Percentiles rank a stretch among this genome's conserved stretches.
phyloP scores from a whole-genome alignment of 768 basidiomycete genomes.

The Lactarius sanguifluus region DNA sequence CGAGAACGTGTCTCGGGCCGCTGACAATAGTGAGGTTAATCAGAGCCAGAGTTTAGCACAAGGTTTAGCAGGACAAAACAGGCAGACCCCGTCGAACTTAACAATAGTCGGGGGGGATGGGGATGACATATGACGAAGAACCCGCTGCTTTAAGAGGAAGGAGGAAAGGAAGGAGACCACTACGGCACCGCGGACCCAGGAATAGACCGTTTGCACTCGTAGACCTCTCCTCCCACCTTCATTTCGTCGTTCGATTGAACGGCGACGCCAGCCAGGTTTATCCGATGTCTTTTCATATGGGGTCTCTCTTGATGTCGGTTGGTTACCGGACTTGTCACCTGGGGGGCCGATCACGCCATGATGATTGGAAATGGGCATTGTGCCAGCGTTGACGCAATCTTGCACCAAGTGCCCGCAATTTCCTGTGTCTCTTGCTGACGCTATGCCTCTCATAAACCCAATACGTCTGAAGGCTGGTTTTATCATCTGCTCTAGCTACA shows the following conservation, averaged over 20 bases:
- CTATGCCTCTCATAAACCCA: neutral
- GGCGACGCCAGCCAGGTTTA: neutral
- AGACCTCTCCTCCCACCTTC: neutral
- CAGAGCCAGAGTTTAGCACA: no score
- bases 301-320: neutral
- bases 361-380: neutral
- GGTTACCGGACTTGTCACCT: neutral
- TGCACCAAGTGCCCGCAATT: conserved; percentile 11
- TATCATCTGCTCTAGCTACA: conserved; percentile 1
- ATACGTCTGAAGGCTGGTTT: neutral
- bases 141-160: neutral
- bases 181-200: neutral
- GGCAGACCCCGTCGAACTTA: neutral
- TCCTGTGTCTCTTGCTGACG: neutral
- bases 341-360: conserved; percentile 22
- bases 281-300: neutral
- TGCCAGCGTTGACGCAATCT: conserved; percentile 27
- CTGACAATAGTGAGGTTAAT: neutral
- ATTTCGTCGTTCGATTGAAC: neutral
- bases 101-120: neutral
- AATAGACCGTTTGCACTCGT: neutral
- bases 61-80: neutral
- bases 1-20: neutral
- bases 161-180: neutral
- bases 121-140: neutral